Base-by-base conservation (phyloP, 352 stramenopile genomes). In the Ophiocytium majus region DNA sequence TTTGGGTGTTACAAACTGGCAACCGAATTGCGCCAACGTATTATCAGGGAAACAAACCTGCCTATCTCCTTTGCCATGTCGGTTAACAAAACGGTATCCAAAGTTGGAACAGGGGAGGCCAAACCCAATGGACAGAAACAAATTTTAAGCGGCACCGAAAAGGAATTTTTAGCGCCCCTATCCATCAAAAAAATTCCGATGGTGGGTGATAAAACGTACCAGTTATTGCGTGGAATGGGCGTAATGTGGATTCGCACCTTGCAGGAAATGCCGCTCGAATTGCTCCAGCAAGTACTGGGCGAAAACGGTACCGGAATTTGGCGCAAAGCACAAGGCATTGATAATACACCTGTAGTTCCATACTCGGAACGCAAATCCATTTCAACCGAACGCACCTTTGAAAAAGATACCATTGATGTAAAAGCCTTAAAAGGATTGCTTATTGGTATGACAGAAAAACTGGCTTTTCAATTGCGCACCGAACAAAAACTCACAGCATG, bases 321-420 rank as follows among this genome's bases (percentile, higher is more conserved):
- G 57, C 57, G 57, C 28, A 71, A 71, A 28, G 57, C 57, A 71
- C 23, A 71, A 23, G 57, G 57, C 57, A 71, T 71, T 71, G 57
- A 71, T 71, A 71, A 71, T 71, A 71, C 57, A 71, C 57, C 57
- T 28, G 28, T 71, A 23, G 57, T 23, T 23, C 57, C 57, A 23
- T 71, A 71, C 57, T 71, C 19, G 19, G 57, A 71, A 71, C 57
- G 28, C 23, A 71, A 71, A 71, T 71, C 57, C 19, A 71, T 71
- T 23, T 71, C 57, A 71, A 71, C 57, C 57, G 57, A 71, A 71
- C 57, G 28, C 23, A 71, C 57, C 57, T 71, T 71, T 71, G 57
- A 71, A 71, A 71, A 71, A 28, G 57, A 71, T 71, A 71, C 57
- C 57, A 71, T 71, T 71, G 57, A 71, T 71, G 57, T 71, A 71